Conservation (phyloP, 345 rosid species). For the Bretschneidera sinensis region DNA sequence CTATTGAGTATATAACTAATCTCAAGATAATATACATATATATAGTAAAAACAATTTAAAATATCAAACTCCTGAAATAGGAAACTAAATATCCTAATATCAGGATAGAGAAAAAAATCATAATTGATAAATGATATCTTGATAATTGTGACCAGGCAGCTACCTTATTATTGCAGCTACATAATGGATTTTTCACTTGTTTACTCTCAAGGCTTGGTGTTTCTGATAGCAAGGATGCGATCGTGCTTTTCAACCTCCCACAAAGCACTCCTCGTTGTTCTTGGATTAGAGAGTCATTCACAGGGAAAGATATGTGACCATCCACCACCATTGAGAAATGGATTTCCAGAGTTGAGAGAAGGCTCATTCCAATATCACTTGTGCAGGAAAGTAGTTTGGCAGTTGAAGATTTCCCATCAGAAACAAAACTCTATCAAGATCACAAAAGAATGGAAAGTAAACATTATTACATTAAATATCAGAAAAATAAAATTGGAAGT, state of each 20-base stretch:
- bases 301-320: conserved; percentile 20
- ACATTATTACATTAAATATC: not conserved
- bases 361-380: conserved; percentile 47
- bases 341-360: conserved; percentile 61
- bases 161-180: conserved; percentile 60
- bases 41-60: conserved; percentile 20
- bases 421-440: conserved; percentile 38
- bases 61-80: conserved; percentile 26
- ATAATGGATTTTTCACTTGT: conserved; percentile 26
- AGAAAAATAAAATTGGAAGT: conserved; percentile 2
- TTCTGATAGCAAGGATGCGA: conserved; percentile 38
- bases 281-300: conserved; percentile 26
- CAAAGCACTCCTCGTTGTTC: conserved; percentile 50
- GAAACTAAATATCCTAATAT: conserved; percentile 44
- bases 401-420: conserved; percentile 44
- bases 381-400: conserved; percentile 47
- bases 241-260: conserved; percentile 36
- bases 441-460: conserved; percentile 17
- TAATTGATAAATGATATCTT: conserved; percentile 38
- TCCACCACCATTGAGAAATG: conserved; percentile 33
- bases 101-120: conserved; percentile 36
- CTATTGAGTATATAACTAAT: too few species aligned
- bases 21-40: not conserved
- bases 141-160: conserved; percentile 55
- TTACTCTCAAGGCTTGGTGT: conserved; percentile 21